A percentile compares a stretch with the other conserved stretches of the same genome.
Conservation (phyloP, 495 filamentous ascomycete genomes). For the Sordaria brevicollis region DNA sequence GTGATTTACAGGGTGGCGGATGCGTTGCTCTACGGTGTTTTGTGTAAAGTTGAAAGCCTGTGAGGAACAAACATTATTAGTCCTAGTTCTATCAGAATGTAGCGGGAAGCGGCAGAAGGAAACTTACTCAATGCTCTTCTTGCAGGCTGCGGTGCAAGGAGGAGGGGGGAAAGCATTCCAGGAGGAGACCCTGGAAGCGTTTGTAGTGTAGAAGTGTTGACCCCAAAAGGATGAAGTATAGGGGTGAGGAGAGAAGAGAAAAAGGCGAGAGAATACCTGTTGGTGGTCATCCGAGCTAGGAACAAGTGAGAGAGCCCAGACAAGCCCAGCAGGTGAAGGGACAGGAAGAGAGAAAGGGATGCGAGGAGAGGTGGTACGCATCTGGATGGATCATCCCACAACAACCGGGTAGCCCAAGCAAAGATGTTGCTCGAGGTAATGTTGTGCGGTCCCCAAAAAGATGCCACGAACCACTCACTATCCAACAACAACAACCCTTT, state of each 20-base stretch:
- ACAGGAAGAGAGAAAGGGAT: neutral
- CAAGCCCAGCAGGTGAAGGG: no score
- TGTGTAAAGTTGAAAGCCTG: no score
- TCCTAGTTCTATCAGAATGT: neutral
- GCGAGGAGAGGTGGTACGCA: neutral
- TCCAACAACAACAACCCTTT: conserved; percentile 1
- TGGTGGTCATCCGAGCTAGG: no score
- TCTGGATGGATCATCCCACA: neutral
- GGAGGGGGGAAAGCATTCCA: neutral
- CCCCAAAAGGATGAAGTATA: neutral
- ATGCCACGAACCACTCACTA: neutral
- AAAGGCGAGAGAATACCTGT: neutral
- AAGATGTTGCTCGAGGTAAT: neutral
- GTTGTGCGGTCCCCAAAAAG: neutral
- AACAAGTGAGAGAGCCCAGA: no score
- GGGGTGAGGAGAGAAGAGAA: neutral
- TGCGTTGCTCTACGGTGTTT: no score
- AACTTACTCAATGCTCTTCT: neutral
- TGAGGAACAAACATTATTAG: neutral
- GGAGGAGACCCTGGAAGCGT: neutral
- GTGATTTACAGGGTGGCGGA: no score
- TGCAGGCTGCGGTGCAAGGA: neutral
- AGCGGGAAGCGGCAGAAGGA: neutral
- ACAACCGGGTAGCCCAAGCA: neutral
- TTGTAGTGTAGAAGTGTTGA: neutral